Base-by-base conservation (phyloP, 2,329 filamentous ascomycete species). In the Fusarium tupiense region DNA sequence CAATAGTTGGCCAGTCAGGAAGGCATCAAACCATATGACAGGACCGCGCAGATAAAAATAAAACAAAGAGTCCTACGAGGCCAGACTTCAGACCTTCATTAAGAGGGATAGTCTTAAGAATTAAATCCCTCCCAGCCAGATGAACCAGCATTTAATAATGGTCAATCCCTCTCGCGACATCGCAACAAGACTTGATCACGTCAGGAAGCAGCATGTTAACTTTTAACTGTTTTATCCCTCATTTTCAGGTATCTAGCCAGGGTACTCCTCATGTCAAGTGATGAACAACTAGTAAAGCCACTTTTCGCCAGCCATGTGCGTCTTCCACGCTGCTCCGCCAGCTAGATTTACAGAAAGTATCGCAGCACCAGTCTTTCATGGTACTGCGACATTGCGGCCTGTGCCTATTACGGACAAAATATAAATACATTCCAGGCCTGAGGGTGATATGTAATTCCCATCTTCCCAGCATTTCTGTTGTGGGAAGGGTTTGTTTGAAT, bases 221-320 rank as follows among this genome's bases (percentile, higher is more conserved):
- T 71, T 78, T 78, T 75, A 68, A 78, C 76, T 69, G 69, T 77
- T 77, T 78, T 78, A 71, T 73, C 67, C 77, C 77, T 78, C 76
- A 72, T 76, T 44, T 79, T 75, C 74, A 78, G 76, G 64, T 72
- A 72, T 77, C 64, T 76, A 76, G 77, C 73, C 46, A 72, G 66
- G 69, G 47, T 44, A 53, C 41, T 52, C 61, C 63, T 50, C 63
- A 17, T 46, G 65, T 59, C 58, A 72, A 70, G 60, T 74, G 72
- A 76, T 79, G 73, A 76, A 78, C 77, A 79, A 72, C 62, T 64
- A 72, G 70, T 67, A 75, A 68, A 74, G 52, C 67, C 61, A 71
- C 52, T 69, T 56, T 69, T 67, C 64, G 61, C 58, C 62, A 76
- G 69, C 67, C 65, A 70, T 68, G 56, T 47, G 65, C 64, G 64